Evolutionary conservation across 176 grass and related monocot genomes (phyloP).

Genomic region (Zizania latifolia): DNA sequence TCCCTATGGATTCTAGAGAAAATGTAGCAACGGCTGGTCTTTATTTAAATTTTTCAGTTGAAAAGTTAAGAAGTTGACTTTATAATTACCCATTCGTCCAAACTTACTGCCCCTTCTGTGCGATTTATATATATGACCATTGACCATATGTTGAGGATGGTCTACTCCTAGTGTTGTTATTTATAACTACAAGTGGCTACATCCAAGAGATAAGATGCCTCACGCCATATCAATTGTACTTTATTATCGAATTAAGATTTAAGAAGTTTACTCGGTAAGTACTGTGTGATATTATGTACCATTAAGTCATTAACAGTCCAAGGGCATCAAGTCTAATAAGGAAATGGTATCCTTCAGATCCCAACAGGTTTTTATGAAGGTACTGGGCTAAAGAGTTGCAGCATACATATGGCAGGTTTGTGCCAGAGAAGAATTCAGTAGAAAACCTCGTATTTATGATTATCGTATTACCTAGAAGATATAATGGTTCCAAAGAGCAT

Average conservation of each 20-base stretch:
- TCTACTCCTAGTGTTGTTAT: background rate
- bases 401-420: background rate
- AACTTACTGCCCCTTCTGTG: background rate
- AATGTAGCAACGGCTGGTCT: background rate
- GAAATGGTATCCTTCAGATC: background rate
- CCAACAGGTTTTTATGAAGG: background rate
- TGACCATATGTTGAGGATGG: background rate
- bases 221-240: background rate
- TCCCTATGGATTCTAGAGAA: background rate
- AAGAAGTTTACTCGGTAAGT: background rate
- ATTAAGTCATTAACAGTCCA: background rate
- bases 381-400: background rate
- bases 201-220: background rate
- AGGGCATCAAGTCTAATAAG: background rate
- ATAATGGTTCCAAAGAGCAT: constrained; percentile 74
- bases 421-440: constrained; percentile 5
- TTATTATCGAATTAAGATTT: background rate
- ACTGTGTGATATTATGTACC: background rate
- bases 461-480: constrained; percentile 72
- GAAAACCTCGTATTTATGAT: constrained; percentile 20
- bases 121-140: constrained; percentile 19
- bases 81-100: background rate
- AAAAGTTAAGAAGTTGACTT: background rate
- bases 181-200: background rate
- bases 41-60: background rate